Percentiles rank a stretch among this genome's conserved stretches.
phyloP scores from a whole-genome alignment of 306 rosid genomes.

The Glycine tomentella region DNA sequence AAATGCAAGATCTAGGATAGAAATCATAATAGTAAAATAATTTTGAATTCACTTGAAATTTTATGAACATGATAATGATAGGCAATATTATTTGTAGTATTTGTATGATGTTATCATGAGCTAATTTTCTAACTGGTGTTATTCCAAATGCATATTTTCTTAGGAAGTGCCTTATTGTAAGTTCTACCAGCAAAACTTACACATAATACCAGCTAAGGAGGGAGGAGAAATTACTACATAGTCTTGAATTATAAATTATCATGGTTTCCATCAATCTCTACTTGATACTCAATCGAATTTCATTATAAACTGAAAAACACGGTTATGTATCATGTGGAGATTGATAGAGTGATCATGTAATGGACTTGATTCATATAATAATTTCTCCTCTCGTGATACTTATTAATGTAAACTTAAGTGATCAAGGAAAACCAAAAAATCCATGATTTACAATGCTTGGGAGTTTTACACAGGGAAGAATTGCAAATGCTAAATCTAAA shows the following conservation, averaged over 20 bases:
- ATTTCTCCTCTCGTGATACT: not conserved
- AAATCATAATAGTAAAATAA: not conserved
- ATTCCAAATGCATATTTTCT: slow-evolving; percentile 8
- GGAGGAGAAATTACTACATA: not conserved
- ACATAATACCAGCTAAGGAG: not conserved
- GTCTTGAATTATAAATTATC: no score
- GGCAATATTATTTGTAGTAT: not conserved
- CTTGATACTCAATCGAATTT: not conserved
- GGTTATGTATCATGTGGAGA: no score
- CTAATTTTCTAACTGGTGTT: not conserved
- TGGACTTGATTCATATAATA: not conserved
- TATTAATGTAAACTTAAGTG: not conserved
- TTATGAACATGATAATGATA: not conserved
- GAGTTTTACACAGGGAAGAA: not conserved
- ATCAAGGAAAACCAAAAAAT: not conserved
- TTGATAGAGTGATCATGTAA: no score
- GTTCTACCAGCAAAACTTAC: no score
- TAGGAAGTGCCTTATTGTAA: no score
- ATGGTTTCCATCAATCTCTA: no score
- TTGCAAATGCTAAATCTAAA: not conserved
- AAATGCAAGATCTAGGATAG: not conserved
- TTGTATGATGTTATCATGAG: no score
- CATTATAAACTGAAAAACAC: no score
- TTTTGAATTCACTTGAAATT: not conserved
- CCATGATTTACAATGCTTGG: not conserved